phyloP scores from a whole-genome alignment of 805 yeast genomes.

The Lachancea cidri region DNA sequence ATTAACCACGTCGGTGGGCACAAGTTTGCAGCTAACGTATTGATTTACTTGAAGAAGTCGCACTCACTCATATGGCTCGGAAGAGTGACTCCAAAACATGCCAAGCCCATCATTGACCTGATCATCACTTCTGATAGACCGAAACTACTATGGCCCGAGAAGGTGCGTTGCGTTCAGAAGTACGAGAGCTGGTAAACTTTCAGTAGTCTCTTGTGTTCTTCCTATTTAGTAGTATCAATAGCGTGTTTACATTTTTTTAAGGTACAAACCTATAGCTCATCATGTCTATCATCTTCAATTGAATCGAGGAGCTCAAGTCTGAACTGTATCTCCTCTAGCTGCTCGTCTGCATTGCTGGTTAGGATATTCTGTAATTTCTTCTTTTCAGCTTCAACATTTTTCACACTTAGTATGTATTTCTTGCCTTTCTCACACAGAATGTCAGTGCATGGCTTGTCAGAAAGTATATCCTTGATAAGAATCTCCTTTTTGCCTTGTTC shows the following conservation, averaged over 20 bases:
- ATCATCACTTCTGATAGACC: slow-evolving; percentile 63
- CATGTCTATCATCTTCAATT: neutral
- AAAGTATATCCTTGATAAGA: slow-evolving; percentile 19
- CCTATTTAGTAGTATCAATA: neutral
- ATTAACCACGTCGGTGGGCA: slow-evolving; percentile 98
- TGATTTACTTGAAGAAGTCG: slow-evolving; percentile 54
- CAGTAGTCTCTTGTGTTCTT: neutral
- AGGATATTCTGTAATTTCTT: slow-evolving; percentile 25
- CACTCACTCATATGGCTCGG: slow-evolving; percentile 78
- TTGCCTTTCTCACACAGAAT: slow-evolving; percentile 12
- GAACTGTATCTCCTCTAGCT: slow-evolving; percentile 1
- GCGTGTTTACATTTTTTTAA: neutral
- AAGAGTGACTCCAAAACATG: slow-evolving; percentile 72
- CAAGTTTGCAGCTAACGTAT: slow-evolving; percentile 85
- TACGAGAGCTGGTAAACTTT: slow-evolving; percentile 33
- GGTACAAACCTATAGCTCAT: neutral
- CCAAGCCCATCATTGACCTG: slow-evolving; percentile 70
- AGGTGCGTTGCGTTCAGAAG: slow-evolving; percentile 47
- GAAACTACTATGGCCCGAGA: slow-evolving; percentile 62
- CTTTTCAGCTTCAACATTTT: slow-evolving; percentile 28
- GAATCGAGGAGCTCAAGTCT: neutral
- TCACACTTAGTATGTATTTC: slow-evolving; percentile 29
- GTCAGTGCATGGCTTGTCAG: slow-evolving; percentile 41
- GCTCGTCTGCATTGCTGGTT: slow-evolving; percentile 9
- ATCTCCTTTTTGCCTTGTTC: slow-evolving; percentile 11